phyloP scores from a whole-genome alignment of 768 basidiomycete genomes.

The Leccinum subgranulosum region DNA sequence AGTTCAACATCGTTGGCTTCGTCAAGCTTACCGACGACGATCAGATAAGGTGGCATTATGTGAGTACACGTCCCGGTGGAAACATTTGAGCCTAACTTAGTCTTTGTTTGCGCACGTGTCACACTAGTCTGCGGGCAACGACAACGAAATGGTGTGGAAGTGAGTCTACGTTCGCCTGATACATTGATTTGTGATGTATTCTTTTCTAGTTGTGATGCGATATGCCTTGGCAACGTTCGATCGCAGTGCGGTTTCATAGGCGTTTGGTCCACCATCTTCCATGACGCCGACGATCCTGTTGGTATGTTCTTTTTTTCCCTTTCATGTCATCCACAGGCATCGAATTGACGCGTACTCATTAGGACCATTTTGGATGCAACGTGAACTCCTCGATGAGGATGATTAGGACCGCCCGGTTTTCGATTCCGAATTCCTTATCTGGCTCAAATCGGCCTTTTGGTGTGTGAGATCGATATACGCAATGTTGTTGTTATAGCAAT shows the following conservation, averaged over 20 bases:
- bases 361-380: conserved; percentile 32
- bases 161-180: conserved; percentile 24
- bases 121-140: conserved; percentile 48
- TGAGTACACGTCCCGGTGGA: conserved; percentile 31
- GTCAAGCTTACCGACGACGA: conserved; percentile 57
- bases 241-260: conserved; percentile 60
- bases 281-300: conserved; percentile 46
- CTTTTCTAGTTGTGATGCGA: conserved; percentile 50
- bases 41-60: conserved; percentile 63
- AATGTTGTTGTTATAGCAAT: neutral
- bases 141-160: conserved; percentile 55
- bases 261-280: conserved; percentile 46
- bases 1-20: conserved; percentile 49
- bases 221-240: conserved; percentile 59
- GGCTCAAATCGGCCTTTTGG: neutral
- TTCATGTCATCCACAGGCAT: too few species aligned
- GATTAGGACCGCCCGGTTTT: conserved; percentile 5
- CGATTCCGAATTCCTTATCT: neutral
- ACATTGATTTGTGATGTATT: neutral
- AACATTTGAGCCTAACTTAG: neutral
- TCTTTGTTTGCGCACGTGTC: neutral
- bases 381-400: conserved; percentile 24
- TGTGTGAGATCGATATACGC: neutral
- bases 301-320: conserved; percentile 28
- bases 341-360: neutral